Evolutionary conservation across 352 stramenopile genomes (phyloP).

Genomic region (Pythium chondricola): DNA sequence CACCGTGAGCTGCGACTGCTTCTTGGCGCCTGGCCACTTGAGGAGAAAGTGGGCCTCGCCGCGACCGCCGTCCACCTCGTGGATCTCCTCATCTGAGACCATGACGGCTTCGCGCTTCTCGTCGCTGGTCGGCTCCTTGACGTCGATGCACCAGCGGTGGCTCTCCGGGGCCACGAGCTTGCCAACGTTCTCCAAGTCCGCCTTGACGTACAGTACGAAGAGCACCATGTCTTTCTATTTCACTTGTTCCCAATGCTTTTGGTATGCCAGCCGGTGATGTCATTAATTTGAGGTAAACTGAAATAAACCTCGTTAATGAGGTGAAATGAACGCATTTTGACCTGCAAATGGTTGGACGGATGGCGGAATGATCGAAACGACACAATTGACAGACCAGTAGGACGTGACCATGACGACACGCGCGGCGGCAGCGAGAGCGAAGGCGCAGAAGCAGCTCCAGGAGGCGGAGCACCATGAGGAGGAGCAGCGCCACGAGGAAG

Average conservation of each 20-base stretch:
- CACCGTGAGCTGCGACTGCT: slow-evolving; percentile 74
- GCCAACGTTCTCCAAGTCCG: slow-evolving; percentile 83
- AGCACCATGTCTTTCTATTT: slow-evolving; percentile 52
- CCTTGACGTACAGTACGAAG: slow-evolving; percentile 85
- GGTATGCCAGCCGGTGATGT: slow-evolving; percentile 1
- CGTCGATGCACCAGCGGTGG: slow-evolving; percentile 80
- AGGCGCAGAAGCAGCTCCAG: slow-evolving; percentile 5
- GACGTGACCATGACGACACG: no score
- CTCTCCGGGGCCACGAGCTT: slow-evolving; percentile 53
- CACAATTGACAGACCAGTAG: no score
- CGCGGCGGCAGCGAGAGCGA: slow-evolving; percentile 4
- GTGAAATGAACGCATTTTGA: slow-evolving; percentile 13
- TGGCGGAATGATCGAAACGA: slow-evolving; percentile 20
- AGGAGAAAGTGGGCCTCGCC: slow-evolving; percentile 77
- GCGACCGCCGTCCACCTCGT: slow-evolving; percentile 68
- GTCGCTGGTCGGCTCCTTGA: slow-evolving; percentile 75
- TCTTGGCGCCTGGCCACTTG: slow-evolving; percentile 82
- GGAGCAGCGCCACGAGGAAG: slow-evolving; percentile 4
- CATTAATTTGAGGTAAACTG: background rate
- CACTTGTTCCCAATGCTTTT: background rate
- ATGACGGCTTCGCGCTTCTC: slow-evolving; percentile 74
- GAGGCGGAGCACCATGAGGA: slow-evolving; percentile 1
- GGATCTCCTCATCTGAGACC: slow-evolving; percentile 72
- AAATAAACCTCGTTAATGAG: slow-evolving; percentile 10
- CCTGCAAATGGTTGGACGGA: slow-evolving; percentile 21